Evolutionary conservation across 129 eudicot genomes (phyloP).

Genomic region (Logfia minima): DNA sequence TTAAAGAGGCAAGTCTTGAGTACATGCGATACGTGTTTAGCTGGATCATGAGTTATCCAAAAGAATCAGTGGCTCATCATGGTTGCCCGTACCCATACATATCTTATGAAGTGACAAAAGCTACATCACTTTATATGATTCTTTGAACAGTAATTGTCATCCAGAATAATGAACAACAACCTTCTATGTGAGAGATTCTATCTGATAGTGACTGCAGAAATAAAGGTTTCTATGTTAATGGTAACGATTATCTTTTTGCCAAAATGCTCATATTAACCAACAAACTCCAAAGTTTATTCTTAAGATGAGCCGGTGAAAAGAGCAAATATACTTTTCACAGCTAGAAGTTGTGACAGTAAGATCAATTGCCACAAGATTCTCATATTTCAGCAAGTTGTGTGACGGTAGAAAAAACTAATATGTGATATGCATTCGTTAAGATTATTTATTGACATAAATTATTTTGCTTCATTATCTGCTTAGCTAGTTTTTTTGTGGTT

Average conservation of each 20-base stretch:
- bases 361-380: background rate
- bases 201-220: conserved; percentile 25
- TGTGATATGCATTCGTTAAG: conserved; percentile 9
- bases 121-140: conserved; percentile 28
- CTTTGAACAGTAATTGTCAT: conserved; percentile 33
- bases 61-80: conserved; percentile 31
- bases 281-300: conserved; percentile 8
- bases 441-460: conserved; percentile 1
- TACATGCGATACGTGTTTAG: conserved; percentile 12
- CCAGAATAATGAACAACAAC: conserved; percentile 24
- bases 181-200: conserved; percentile 28
- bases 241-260: background rate
- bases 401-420: conserved; percentile 9
- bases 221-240: background rate
- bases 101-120: conserved; percentile 41
- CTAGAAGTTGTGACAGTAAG: conserved; percentile 15
- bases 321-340: background rate
- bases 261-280: conserved; percentile 14
- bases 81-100: conserved; percentile 38
- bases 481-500: conserved; percentile 11
- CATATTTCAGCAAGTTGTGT: background rate
- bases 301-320: background rate
- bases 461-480: conserved; percentile 21
- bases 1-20: conserved; percentile 8
- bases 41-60: conserved; percentile 26